A percentile compares a stretch with the other conserved stretches of the same genome.
Evolutionary conservation across 768 basidiomycete genomes (phyloP).

Genomic region (Naganishia onofrii): DNA sequence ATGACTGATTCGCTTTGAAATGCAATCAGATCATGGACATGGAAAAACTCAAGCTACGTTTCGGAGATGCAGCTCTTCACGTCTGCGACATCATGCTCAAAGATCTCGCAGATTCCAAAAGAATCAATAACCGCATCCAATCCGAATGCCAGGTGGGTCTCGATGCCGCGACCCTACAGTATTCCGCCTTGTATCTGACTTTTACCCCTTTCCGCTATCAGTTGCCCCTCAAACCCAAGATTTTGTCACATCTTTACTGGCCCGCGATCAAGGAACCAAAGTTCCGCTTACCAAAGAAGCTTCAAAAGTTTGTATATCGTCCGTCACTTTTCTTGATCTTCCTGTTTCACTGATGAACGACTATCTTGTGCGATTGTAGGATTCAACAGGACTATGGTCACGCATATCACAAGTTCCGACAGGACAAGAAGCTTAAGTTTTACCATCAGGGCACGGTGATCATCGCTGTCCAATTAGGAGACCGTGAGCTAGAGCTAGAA

Average conservation of each 20-base stretch:
- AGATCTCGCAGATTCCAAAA: slow-evolving; percentile 91
- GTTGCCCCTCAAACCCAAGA: slow-evolving; percentile 77
- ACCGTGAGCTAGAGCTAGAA: slow-evolving; percentile 70
- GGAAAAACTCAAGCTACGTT: slow-evolving; percentile 90
- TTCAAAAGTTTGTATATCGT: slow-evolving; percentile 65
- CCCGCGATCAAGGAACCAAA: slow-evolving; percentile 70
- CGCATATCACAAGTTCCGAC: slow-evolving; percentile 78
- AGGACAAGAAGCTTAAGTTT: slow-evolving; percentile 87
- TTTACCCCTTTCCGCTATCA: slow-evolving; percentile 45
- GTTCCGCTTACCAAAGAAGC: slow-evolving; percentile 72
- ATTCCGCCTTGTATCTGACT: not conserved
- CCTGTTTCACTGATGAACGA: slow-evolving; percentile 15
- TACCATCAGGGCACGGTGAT: slow-evolving; percentile 81
- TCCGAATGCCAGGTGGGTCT: slow-evolving; percentile 61
- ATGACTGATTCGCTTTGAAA: slow-evolving; percentile 16
- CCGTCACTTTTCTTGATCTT: not conserved
- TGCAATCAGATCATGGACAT: slow-evolving; percentile 73
- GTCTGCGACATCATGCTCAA: slow-evolving; percentile 98
- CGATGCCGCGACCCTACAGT: slow-evolving; percentile 40
- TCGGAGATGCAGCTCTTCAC: slow-evolving; percentile 87
- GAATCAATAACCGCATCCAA: slow-evolving; percentile 84
- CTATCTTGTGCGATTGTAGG: slow-evolving; percentile 51
- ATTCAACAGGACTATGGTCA: slow-evolving; percentile 72
- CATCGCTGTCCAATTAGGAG: slow-evolving; percentile 75
- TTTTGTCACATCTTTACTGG: slow-evolving; percentile 95